Percentiles rank a stretch among this genome's conserved stretches.
These are phyloP conservation scores for Pleurozium schreberi DNA, from an alignment of 225 moss, liverwort and hornwort genomes.

Conservation along the genomic window DNA sequence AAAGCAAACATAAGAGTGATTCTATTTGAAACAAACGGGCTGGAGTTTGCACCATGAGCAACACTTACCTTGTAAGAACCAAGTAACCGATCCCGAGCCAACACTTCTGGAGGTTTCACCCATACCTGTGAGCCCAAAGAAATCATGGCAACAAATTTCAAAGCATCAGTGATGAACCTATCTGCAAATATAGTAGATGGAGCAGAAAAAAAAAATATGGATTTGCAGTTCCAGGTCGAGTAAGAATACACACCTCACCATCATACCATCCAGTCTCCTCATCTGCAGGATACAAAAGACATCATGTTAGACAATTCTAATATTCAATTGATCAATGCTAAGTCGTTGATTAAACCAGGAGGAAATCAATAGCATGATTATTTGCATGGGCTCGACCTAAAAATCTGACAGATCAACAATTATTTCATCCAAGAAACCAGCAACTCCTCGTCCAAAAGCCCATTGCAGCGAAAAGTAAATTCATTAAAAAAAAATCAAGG, in stretches of 20 bases:
- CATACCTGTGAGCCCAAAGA: conserved; percentile 50
- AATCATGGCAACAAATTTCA: not conserved
- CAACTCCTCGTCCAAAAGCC: not conserved
- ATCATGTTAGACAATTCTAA: not conserved
- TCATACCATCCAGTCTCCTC: conserved; percentile 99
- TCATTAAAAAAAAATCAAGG: not conserved
- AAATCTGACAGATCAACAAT: not conserved
- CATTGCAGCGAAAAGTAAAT: not conserved
- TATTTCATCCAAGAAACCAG: not conserved
- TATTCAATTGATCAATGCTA: not conserved
- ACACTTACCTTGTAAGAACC: conserved; percentile 74
- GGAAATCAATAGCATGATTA: not conserved
- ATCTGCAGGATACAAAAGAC: conserved; percentile 49
- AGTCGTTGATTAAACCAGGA: not conserved
- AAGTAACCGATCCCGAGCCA: conserved; percentile 92
- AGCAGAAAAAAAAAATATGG: not conserved
- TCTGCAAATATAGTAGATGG: not conserved
- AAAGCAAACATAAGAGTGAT: not conserved
- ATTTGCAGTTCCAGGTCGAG: not conserved
- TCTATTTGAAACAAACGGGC: not conserved
- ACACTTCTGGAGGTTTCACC: conserved; percentile 93
- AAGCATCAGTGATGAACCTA: not conserved
- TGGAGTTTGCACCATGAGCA: not conserved
- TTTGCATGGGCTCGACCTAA: not conserved
- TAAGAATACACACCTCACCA: conserved; percentile 63